These are phyloP conservation scores for Tephrocybe sp. DNA, from an alignment of 768 basidiomycete genomes.

Conservation along the genomic window DNA sequence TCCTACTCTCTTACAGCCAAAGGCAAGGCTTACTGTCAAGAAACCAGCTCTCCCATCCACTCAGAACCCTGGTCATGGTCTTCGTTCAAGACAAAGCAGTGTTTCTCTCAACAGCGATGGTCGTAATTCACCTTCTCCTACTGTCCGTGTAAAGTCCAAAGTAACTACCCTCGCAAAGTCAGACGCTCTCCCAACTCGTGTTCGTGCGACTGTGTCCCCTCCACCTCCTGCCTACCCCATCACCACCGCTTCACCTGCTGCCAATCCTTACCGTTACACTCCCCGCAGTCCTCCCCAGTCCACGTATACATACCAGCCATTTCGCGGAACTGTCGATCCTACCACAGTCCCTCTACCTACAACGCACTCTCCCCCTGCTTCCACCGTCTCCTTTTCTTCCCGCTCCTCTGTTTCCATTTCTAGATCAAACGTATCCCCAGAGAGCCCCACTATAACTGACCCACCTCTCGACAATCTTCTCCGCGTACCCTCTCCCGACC, in stretches of 20 bases:
- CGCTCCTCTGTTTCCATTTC: conserved; percentile 55
- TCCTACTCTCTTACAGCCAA: conserved; percentile 49
- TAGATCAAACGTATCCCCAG: background rate
- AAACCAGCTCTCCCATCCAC: background rate
- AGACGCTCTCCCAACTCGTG: conserved; percentile 37
- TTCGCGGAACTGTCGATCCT: conserved; percentile 34
- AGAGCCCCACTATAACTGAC: conserved; percentile 3
- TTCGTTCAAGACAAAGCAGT: conserved; percentile 26
- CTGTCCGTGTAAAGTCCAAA: conserved; percentile 57
- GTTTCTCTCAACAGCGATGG: conserved; percentile 34
- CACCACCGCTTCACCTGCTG: conserved; percentile 50
- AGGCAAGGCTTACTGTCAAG: conserved; percentile 53
- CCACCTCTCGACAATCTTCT: conserved; percentile 39
- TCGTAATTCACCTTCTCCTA: conserved; percentile 33
- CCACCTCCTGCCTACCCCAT: conserved; percentile 49
- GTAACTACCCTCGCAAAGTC: conserved; percentile 47
- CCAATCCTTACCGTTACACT: conserved; percentile 56
- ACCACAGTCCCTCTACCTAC: conserved; percentile 49
- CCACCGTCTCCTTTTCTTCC: conserved; percentile 74
- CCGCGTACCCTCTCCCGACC: conserved; percentile 29
- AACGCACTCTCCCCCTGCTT: conserved; percentile 58
- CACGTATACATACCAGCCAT: conserved; percentile 32
- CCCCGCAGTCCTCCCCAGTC: conserved; percentile 30
- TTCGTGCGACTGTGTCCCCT: conserved; percentile 40
- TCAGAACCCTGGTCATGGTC: too few relatives aligned